phyloP scores from a whole-genome alignment of 2,329 filamentous ascomycete genomes.

The Aspergillus proliferans region DNA sequence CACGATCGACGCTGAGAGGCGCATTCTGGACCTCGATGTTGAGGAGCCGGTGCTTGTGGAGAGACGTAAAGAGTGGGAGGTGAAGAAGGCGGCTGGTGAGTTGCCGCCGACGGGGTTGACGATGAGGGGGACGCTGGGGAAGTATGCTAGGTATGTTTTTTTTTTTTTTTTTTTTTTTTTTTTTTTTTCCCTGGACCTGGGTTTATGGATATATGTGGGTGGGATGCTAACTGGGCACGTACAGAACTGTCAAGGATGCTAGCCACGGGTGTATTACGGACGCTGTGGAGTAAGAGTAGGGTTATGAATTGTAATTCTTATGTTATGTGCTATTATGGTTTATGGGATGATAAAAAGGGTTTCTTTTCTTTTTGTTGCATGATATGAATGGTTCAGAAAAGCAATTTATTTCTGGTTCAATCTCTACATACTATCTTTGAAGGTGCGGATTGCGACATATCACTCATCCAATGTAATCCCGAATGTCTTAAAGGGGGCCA shows the following conservation, averaged over 20 bases:
- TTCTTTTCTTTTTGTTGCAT: too few relatives aligned
- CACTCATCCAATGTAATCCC: too few relatives aligned
- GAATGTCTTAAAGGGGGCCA: background rate
- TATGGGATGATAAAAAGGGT: too few relatives aligned
- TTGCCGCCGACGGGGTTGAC: slow-evolving; percentile 50
- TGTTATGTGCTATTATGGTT: too few relatives aligned
- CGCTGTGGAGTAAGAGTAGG: too few relatives aligned
- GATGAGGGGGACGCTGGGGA: slow-evolving; percentile 60
- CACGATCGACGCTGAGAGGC: slow-evolving; percentile 73
- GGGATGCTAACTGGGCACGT: background rate
- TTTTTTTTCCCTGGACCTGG: background rate
- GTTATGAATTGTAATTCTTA: too few relatives aligned
- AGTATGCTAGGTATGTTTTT: slow-evolving; percentile 52
- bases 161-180: slow-evolving; percentile 1
- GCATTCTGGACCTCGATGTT: slow-evolving; percentile 59
- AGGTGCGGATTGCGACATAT: too few relatives aligned
- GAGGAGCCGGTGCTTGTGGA: slow-evolving; percentile 57
- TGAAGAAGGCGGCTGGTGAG: slow-evolving; percentile 31
- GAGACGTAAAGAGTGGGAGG: slow-evolving; percentile 56
- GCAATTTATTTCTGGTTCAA: too few relatives aligned
- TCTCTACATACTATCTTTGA: too few relatives aligned
- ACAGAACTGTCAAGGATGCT: slow-evolving; percentile 36
- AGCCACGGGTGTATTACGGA: slow-evolving; percentile 46
- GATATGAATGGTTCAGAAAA: too few relatives aligned
- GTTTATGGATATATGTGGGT: background rate